Percentiles rank a stretch among this genome's conserved stretches.
Evolutionary conservation across 2,329 filamentous ascomycete species (phyloP).

Genomic region (Epichloe uncinata): DNA sequence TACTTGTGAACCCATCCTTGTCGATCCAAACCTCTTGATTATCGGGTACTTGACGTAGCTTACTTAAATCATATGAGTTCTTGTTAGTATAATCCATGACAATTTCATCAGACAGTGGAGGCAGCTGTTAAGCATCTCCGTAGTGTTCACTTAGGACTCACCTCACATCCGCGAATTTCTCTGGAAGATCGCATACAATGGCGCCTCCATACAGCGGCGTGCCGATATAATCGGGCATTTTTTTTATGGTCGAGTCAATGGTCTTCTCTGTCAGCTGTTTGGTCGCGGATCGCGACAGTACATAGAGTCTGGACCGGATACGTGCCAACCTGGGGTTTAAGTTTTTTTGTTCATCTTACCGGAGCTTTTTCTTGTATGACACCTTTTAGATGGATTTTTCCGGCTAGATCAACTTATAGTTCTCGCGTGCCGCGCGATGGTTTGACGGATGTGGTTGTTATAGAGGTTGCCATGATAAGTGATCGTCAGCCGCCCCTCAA

Average conservation of each 20-base stretch:
- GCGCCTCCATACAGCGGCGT: conserved; percentile 61
- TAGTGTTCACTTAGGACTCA: conserved; percentile 17
- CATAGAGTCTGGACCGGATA: neutral
- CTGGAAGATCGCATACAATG: conserved; percentile 53
- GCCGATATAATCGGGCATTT: conserved; percentile 40
- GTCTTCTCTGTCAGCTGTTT: neutral
- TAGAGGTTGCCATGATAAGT: too few relatives aligned
- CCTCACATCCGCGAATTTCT: conserved; percentile 61
- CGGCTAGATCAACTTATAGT: too few relatives aligned
- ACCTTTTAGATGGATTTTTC: too few relatives aligned
- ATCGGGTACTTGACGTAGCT: conserved; percentile 63
- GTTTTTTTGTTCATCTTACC: neutral
- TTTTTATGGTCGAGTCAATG: neutral
- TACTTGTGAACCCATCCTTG: conserved; percentile 65
- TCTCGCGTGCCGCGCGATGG: too few relatives aligned
- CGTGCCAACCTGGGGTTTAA: neutral
- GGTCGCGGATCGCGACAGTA: neutral
- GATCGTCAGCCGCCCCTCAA: too few relatives aligned
- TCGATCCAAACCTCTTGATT: conserved; percentile 92
- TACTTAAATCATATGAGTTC: conserved; percentile 28
- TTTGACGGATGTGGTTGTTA: too few relatives aligned
- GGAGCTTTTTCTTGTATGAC: too few relatives aligned
- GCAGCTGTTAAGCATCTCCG: conserved; percentile 10
- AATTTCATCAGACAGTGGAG: neutral
- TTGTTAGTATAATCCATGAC: neutral